Evolutionary conservation across 73 alveolate species (phyloP).

Genomic region (Paramecium bursaria): DNA sequence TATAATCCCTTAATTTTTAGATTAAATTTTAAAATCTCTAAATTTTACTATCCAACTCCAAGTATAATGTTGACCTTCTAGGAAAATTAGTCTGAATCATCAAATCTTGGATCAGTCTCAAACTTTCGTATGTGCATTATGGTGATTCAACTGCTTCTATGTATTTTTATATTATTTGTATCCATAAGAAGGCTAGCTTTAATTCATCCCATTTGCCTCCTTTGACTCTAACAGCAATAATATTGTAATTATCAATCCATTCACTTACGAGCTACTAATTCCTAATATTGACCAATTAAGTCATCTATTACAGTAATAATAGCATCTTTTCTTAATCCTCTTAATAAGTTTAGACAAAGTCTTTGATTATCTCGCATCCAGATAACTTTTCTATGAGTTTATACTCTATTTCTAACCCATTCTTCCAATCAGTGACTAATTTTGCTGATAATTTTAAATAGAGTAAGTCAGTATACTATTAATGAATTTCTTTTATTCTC

Average conservation of each 20-base stretch:
- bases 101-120: conserved; percentile 8
- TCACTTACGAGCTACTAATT: background rate
- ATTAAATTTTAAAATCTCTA: background rate
- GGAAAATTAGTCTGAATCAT: conserved; percentile 26
- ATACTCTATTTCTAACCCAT: background rate
- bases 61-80: background rate
- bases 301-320: no score
- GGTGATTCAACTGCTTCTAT: background rate
- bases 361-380: no score
- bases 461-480: background rate
- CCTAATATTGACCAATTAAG: no score
- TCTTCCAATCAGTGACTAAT: background rate
- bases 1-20: conserved; percentile 28
- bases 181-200: conserved; percentile 11
- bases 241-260: conserved; percentile 4
- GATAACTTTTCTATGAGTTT: no score
- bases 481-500: background rate
- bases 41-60: background rate
- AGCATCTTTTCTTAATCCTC: no score
- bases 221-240: background rate
- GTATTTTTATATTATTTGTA: background rate
- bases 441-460: background rate
- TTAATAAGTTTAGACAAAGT: no score
- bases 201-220: conserved; percentile 58
- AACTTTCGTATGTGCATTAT: conserved; percentile 23